Base-by-base conservation (phyloP, 441 rosid genomes). In the Erodium moschatum region DNA sequence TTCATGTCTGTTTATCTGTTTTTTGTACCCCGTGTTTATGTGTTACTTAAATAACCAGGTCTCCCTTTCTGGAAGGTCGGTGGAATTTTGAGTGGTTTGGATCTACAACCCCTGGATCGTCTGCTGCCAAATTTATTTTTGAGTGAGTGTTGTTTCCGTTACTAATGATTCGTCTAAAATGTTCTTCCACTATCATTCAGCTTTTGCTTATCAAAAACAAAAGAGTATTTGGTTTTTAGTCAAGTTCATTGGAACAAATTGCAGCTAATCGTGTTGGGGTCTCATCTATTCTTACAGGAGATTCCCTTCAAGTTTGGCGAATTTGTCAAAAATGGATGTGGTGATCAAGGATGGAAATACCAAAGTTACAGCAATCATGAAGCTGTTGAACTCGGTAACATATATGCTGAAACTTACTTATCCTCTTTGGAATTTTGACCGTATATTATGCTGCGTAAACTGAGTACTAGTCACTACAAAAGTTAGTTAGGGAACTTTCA, bases 61-160 rank as follows among this genome's bases (percentile, higher is more conserved):
- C 97, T 40, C 97, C 97, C 38, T 87, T 69, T 80, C 78, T 92
- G 62, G 91, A 92, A 81, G 94, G 97, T 29, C 83, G 82, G 18
- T 92, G 98, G 98, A 87, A 83, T 71, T 89, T 92, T 24, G 91
- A 90, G 80, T 92, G 97, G 97, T 89, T 92, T 79, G 97, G 92
- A 0, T 78, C 86, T 50, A 89, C 94, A 72, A 86, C 82, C 73
- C 86, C 86, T 11, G 94, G 90, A 66, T 76, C 89, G n/a, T 82
- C 77, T 72, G 85, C 90, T 80, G 91, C 91, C 67, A 85, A 70
- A 67, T 72, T 89, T 71, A 73, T 87, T 44, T 85, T 86, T 0
- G 88, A 86, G 97, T 92, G 29, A 84, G 87, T 60, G 21, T 60
- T 60, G n/a, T 9, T 82, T 5, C 65, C 31, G 10, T 52, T 15